These are phyloP conservation scores for Paraurostyla sp. DNA, from an alignment of 73 alveolate species.

Conservation along the genomic window DNA sequence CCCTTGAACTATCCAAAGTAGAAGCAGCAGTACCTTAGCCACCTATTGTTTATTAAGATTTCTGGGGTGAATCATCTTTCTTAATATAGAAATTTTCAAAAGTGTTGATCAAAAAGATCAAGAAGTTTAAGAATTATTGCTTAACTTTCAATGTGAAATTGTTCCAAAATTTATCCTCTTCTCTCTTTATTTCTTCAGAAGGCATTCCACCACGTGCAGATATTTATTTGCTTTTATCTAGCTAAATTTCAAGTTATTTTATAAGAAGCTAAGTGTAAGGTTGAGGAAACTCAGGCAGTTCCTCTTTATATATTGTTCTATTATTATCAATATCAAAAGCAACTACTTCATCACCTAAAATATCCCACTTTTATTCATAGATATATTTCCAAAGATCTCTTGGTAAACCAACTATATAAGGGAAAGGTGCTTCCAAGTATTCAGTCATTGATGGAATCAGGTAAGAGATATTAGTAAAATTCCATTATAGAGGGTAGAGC, in stretches of 20 bases:
- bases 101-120: conserved; percentile 54
- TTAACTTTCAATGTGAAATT: conserved; percentile 46
- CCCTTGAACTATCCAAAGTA: conserved; percentile 22
- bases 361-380: conserved; percentile 53
- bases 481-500: conserved; percentile 59
- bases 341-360: conserved; percentile 58
- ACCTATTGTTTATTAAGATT: neutral
- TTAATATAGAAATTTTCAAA: conserved; percentile 50
- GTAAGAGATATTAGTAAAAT: conserved; percentile 53
- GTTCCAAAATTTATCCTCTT: conserved; percentile 44
- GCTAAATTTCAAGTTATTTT: conserved; percentile 23
- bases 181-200: neutral
- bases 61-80: neutral
- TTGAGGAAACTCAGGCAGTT: conserved; percentile 55
- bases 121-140: conserved; percentile 43
- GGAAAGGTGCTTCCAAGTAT: conserved; percentile 64
- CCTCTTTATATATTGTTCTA: conserved; percentile 1
- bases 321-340: conserved; percentile 61
- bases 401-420: conserved; percentile 56
- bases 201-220: neutral
- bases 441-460: conserved; percentile 51
- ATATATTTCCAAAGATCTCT: conserved; percentile 57
- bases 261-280: conserved; percentile 5
- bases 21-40: neutral
- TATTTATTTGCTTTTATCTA: conserved; percentile 49